Conservation (phyloP, 306 rosid species). For the Lotus japonicus region DNA sequence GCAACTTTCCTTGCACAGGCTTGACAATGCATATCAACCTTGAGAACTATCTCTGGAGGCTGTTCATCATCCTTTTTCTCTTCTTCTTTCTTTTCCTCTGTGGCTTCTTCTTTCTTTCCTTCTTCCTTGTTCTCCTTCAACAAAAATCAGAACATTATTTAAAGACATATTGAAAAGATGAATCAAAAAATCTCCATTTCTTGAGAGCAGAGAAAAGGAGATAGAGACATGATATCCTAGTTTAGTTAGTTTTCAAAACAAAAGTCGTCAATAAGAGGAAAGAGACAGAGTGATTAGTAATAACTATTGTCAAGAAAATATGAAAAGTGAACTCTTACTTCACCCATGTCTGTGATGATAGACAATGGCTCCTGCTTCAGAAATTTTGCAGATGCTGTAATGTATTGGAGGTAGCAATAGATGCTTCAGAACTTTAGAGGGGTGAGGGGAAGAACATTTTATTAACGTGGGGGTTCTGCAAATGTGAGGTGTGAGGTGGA, state of each 20-base stretch:
- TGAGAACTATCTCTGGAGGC: conserved; percentile 66
- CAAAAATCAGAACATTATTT: conserved; percentile 18
- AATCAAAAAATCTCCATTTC: neutral
- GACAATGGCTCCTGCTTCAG: conserved; percentile 20
- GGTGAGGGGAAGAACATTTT: conserved; percentile 21
- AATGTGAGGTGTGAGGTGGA: conserved; percentile 59
- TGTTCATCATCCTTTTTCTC: conserved; percentile 42
- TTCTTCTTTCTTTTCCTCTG: conserved; percentile 37
- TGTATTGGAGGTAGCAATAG: conserved; percentile 12
- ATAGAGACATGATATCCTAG: neutral
- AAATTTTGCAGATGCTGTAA: neutral
- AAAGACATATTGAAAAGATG: neutral
- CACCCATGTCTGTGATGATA: conserved; percentile 45
- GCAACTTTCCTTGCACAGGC: conserved; percentile 94
- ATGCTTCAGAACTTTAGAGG: neutral
- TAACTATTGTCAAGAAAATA: neutral
- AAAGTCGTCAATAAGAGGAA: neutral
- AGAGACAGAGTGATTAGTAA: neutral
- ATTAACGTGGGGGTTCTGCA: conserved; percentile 41
- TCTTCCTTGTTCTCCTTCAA: conserved; percentile 38
- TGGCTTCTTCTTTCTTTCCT: conserved; percentile 30
- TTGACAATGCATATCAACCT: conserved; percentile 97
- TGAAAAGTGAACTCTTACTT: conserved; percentile 49
- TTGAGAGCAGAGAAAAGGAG: neutral
- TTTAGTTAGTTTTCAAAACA: neutral